Base-by-base conservation (phyloP, 352 stramenopile genomes). In the Lagenidium giganteum region DNA sequence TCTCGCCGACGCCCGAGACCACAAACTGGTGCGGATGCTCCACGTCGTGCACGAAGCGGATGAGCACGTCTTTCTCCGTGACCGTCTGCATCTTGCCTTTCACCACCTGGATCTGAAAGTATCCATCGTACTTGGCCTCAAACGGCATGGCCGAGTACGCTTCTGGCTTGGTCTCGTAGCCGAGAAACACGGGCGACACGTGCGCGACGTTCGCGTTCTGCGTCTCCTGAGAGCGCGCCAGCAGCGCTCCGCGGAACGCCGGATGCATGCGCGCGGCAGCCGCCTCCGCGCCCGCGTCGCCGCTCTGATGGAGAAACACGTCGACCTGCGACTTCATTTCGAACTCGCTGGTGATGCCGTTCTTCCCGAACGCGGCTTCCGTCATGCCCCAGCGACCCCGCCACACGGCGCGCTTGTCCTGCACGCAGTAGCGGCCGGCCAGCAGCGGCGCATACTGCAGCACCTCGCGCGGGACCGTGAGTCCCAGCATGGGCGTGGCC, bases 241-340 rank as follows among this genome's bases (percentile, higher is more conserved):
- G 54, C 11, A 68, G 61, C 5, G 52, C 56, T 5, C 58, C 69
- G 0, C 44, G 47, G 25, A 87, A 80, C 1, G 70, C 56, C 0
- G 75, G 76, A 26, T 92, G 72, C n/a, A n/a, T n/a, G n/a, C n/a
- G n/a, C n/a, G n/a, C n/a, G n/a, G n/a, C n/a, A n/a, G n/a, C n/a
- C n/a, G n/a, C n/a, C 1, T 71, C 57, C 2, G 23, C 44, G 9
- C 78, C 68, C 4, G 59, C 50, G 4, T 57, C 33, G 8, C 64
- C 67, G 2, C 43, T 29, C 21, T 58, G 68, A 6, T 59, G 65
- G 31, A 87, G 83, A 25, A 65, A 70, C 27, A 92, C 79, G 35
- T 89, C 66, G n/a, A 89, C 75, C 35, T 90, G 63, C 12, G 77
- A 91, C 47, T 86, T 88, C 82, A 94, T 94, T 50, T 94, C 79